Evolutionary conservation across 441 rosid species (phyloP).

Genomic region (Daphne laureola): DNA sequence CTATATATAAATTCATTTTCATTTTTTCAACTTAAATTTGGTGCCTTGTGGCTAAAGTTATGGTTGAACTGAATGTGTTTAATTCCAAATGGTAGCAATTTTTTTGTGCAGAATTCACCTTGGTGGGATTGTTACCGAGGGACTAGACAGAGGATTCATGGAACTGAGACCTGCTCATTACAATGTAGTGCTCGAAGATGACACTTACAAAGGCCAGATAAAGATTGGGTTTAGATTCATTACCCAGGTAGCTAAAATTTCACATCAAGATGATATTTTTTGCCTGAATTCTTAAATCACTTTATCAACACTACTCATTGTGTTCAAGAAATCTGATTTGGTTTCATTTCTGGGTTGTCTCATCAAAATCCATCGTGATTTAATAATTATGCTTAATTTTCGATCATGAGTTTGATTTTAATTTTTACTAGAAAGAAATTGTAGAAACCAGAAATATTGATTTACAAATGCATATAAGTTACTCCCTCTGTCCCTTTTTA

Average conservation of each 20-base stretch:
- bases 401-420: too few species aligned
- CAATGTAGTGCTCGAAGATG: slow-evolving; percentile 70
- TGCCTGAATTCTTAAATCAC: background rate
- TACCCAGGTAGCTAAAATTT: slow-evolving; percentile 22
- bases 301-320: background rate
- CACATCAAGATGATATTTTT: background rate
- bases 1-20: slow-evolving; percentile 1
- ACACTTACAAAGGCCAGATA: slow-evolving; percentile 55
- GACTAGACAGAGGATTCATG: slow-evolving; percentile 38
- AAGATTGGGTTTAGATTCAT: slow-evolving; percentile 62
- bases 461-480: too few species aligned
- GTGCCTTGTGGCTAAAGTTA: background rate
- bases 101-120: slow-evolving; percentile 40
- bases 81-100: background rate
- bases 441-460: too few species aligned
- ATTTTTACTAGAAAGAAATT: too few species aligned
- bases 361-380: background rate
- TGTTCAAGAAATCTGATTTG: too few species aligned
- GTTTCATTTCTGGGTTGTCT: too few species aligned
- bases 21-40: background rate
- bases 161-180: slow-evolving; percentile 54
- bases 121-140: slow-evolving; percentile 62
- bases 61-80: background rate
- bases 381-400: background rate
- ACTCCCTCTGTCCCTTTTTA: too few species aligned